Evolutionary conservation across 495 filamentous ascomycete species (phyloP), one percentile per base, ranked within the genome.

Genomic region (Neurospora discreta): DNA sequence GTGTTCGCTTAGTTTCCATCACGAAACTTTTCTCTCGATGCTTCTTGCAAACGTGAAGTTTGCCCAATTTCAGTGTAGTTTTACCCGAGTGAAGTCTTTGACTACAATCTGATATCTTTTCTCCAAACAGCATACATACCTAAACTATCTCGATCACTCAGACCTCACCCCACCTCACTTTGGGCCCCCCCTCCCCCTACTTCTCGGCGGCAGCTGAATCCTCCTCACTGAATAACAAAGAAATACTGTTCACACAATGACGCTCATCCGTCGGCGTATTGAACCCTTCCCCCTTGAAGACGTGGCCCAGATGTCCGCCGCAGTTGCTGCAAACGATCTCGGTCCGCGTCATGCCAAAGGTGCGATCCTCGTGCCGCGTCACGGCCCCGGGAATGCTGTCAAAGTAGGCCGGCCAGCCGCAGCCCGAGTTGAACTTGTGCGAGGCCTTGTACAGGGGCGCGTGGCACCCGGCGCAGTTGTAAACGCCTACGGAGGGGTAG

Each of bases 321-420:
- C 95, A 99, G 81, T 94, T 95, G 70, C 85, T 86, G 82, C 95
- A 99, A 58, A 93, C 89, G 77, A 99, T 98, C 85, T 99, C 95
- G 65, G 89, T 97, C 71, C 95, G 85, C 75, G 85, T 79, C 93
- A 97, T 97, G 39, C 95, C 95, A 71, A 92, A 87, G 0, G 88
- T 83, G 69, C 80, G 83, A 80, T 99, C 95, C 72, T 87, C 87
- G 77, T 94, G 89, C 70, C 94, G 83, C 39, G 85, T 91, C 43
- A 99, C 93, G 1, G 95, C 95, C 1, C 93, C 94, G 0, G 95
- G 93, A 68, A 98, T 88, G 68, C 89, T 92, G 80, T 99, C 95
- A 73, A 93, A 99, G 80, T 98, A 99, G 11, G 95, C 95, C 0
- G 95, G 95, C 95, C 95, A 99, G 68, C 95, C 95, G 82, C 95